Conservation (phyloP, 495 filamentous ascomycete genomes). For the Pyronema omphalodes region DNA sequence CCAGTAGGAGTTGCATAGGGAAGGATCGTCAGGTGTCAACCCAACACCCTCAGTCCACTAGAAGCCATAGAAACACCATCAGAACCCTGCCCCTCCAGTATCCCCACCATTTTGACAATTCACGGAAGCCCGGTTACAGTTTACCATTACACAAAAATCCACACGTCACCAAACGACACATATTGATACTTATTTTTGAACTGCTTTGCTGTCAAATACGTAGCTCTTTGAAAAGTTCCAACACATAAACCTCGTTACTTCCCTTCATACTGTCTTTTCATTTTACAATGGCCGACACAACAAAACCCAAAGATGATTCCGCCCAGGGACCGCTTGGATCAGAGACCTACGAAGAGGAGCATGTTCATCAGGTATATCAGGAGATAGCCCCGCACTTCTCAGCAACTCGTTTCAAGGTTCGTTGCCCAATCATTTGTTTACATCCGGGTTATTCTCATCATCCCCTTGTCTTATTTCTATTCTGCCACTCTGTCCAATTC, state of each 20-base stretch:
- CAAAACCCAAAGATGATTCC: neutral
- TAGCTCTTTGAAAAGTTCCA: constrained; percentile 2
- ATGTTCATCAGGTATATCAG: constrained; percentile 89
- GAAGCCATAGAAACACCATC: neutral
- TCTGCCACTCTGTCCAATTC: neutral
- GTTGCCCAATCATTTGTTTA: neutral
- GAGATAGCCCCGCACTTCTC: constrained; percentile 91
- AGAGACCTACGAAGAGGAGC: constrained; percentile 53
- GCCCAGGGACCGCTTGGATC: constrained; percentile 3
- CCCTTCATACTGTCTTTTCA: constrained; percentile 1
- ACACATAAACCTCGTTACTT: constrained; percentile 1
- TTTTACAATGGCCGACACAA: constrained; percentile 4
- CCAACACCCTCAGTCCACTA: neutral
- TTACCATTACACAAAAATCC: too few relatives aligned
- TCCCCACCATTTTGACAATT: too few relatives aligned
- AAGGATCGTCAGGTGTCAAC: neutral
- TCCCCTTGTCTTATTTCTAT: neutral
- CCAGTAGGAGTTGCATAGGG: neutral
- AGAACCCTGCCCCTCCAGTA: constrained; percentile 4
- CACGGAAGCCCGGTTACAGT: too few relatives aligned
- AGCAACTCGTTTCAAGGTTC: constrained; percentile 75
- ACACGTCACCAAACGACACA: too few relatives aligned
- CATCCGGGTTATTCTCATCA: neutral
- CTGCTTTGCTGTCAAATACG: too few relatives aligned
- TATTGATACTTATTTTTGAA: too few relatives aligned